Conservation (phyloP, 352 stramenopile genomes). For the Phytophthora pistaciae region DNA sequence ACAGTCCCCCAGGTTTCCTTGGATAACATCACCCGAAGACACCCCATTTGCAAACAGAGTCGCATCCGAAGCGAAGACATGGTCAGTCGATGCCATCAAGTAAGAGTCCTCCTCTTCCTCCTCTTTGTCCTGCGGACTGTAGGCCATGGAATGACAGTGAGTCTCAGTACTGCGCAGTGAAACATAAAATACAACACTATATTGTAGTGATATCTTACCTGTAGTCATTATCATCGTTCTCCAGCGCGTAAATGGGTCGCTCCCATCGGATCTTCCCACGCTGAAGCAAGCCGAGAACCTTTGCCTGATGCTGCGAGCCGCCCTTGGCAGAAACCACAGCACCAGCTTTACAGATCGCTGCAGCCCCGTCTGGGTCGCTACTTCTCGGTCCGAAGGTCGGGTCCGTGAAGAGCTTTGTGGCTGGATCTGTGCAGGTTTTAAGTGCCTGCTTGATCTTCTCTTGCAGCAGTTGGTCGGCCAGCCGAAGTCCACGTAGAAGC, state of each 20-base stretch:
- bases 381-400: slow-evolving; percentile 81
- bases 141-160: neutral
- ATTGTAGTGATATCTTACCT: slow-evolving; percentile 17
- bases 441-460: slow-evolving; percentile 79
- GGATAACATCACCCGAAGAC: slow-evolving; percentile 87
- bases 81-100: slow-evolving; percentile 28
- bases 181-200: neutral
- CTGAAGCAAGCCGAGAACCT: slow-evolving; percentile 75
- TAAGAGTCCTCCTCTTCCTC: slow-evolving; percentile 28
- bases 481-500: slow-evolving; percentile 58
- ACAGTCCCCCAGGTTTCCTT: slow-evolving; percentile 92
- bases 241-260: slow-evolving; percentile 62
- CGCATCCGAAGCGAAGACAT: slow-evolving; percentile 69
- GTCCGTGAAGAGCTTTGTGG: slow-evolving; percentile 75
- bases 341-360: slow-evolving; percentile 75
- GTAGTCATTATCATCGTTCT: slow-evolving; percentile 37
- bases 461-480: slow-evolving; percentile 79
- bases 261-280: slow-evolving; percentile 86
- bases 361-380: slow-evolving; percentile 62
- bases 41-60: slow-evolving; percentile 81
- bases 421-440: slow-evolving; percentile 53
- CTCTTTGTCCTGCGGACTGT: slow-evolving; percentile 28
- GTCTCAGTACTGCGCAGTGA: neutral
- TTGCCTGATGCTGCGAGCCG: slow-evolving; percentile 77
- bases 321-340: slow-evolving; percentile 66